Conservation (phyloP, 257 asterid species). For the Oldenlandia corymbosa region DNA sequence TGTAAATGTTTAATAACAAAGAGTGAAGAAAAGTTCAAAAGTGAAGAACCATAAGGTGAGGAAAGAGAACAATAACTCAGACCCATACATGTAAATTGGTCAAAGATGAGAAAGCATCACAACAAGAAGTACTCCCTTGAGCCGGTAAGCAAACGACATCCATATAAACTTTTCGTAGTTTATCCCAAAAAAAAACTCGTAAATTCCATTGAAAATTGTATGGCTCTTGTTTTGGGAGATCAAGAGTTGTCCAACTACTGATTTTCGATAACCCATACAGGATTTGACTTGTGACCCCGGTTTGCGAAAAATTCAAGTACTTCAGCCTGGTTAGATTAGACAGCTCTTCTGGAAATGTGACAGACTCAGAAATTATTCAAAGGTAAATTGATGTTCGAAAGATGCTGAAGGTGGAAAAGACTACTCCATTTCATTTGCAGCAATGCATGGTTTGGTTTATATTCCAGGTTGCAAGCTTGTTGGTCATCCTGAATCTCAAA, state of each 20-base stretch:
- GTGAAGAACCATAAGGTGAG: too few relatives aligned
- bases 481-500: neutral
- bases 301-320: neutral
- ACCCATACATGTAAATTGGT: too few relatives aligned
- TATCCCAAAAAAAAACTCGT: neutral
- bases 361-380: too few relatives aligned
- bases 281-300: neutral
- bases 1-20: too few relatives aligned
- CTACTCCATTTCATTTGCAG: neutral
- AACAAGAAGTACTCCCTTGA: neutral
- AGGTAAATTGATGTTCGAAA: neutral
- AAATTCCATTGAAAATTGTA: neutral
- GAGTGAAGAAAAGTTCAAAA: too few relatives aligned
- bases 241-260: neutral
- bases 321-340: neutral
- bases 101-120: too few relatives aligned
- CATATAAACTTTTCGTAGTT: neutral
- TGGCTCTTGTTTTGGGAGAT: neutral
- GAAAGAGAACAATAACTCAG: too few relatives aligned
- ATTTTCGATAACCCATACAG: neutral
- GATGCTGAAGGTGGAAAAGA: neutral
- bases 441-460: neutral
- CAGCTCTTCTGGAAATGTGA: neutral
- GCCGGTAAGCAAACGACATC: neutral
- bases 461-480: neutral